Conservation (phyloP, 305 asterid genomes). For the Ilex paraguariensis region DNA sequence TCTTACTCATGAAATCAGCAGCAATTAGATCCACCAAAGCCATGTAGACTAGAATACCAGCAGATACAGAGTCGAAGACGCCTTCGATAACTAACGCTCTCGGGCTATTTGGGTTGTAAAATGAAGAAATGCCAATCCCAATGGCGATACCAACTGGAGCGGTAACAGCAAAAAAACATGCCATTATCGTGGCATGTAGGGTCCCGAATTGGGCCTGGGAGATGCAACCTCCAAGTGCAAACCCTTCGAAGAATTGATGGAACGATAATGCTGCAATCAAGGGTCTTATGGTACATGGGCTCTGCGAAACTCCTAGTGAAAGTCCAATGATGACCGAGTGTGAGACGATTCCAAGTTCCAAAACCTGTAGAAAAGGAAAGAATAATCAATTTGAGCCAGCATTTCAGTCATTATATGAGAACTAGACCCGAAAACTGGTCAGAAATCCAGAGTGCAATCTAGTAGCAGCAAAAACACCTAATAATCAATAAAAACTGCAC, state of each 20-base stretch:
- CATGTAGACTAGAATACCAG: constrained; percentile 90
- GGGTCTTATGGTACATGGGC: constrained; percentile 87
- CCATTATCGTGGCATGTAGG: constrained; percentile 66
- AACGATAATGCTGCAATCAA: constrained; percentile 78
- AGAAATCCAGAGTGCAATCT: too few relatives aligned
- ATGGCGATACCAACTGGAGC: constrained; percentile 73
- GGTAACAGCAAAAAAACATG: constrained; percentile 78
- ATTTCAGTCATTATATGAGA: too few relatives aligned
- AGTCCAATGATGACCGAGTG: constrained; percentile 88
- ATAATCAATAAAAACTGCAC: too few relatives aligned
- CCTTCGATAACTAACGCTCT: constrained; percentile 76
- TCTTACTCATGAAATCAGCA: constrained; percentile 90
- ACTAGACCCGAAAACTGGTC: too few relatives aligned
- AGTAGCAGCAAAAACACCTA: too few relatives aligned
- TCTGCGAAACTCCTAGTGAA: constrained; percentile 81
- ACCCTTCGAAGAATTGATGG: constrained; percentile 92
- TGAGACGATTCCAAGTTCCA: constrained; percentile 91
- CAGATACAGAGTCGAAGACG: constrained; percentile 64
- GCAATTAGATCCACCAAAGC: constrained; percentile 89
- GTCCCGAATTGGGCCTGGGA: constrained; percentile 67
- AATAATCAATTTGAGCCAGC: not conserved
- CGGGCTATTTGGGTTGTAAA: constrained; percentile 67
- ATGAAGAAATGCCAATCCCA: constrained; percentile 58
- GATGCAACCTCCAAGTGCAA: constrained; percentile 94
- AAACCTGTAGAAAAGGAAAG: constrained; percentile 40